These are phyloP conservation scores for Pseudozyma hubeiensis DNA, from an alignment of 1,284 basidiomycete genomes.

Conservation along the genomic window DNA sequence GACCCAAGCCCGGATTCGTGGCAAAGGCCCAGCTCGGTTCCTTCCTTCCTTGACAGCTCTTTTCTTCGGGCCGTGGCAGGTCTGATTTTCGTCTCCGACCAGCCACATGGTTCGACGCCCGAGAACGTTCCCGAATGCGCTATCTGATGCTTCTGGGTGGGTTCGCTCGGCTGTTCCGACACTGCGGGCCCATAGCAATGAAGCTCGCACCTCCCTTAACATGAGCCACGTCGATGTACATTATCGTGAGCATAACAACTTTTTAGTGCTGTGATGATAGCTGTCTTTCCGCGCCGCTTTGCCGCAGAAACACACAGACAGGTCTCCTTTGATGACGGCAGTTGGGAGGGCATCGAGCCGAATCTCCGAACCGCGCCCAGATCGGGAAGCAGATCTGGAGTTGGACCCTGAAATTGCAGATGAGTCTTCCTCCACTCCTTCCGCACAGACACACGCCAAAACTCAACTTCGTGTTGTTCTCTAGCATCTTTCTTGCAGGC, in stretches of 20 bases:
- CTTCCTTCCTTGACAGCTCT: neutral
- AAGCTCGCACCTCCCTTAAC: no score
- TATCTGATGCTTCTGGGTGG: neutral
- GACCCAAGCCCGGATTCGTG: no score
- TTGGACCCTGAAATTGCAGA: conserved; percentile 8
- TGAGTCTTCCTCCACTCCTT: conserved; percentile 11
- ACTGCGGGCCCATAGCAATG: no score
- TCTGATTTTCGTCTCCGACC: neutral
- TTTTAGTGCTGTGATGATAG: neutral
- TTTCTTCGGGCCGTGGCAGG: neutral
- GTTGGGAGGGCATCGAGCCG: neutral
- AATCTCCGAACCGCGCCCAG: neutral
- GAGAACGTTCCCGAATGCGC: neutral
- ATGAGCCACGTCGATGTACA: no score
- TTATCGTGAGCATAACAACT: neutral
- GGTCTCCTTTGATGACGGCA: no score
- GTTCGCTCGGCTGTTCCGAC: neutral
- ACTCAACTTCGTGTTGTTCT: no score
- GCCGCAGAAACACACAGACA: no score
- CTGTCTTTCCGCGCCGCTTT: no score
- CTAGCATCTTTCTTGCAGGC: neutral
- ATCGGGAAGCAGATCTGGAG: neutral
- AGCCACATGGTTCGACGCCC: neutral
- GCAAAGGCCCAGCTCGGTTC: neutral
- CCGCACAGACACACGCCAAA: conserved; percentile 3